A percentile compares a stretch with the other conserved stretches of the same genome.
Evolutionary conservation across 768 basidiomycete species (phyloP).

Genomic region (Mycena rosella): DNA sequence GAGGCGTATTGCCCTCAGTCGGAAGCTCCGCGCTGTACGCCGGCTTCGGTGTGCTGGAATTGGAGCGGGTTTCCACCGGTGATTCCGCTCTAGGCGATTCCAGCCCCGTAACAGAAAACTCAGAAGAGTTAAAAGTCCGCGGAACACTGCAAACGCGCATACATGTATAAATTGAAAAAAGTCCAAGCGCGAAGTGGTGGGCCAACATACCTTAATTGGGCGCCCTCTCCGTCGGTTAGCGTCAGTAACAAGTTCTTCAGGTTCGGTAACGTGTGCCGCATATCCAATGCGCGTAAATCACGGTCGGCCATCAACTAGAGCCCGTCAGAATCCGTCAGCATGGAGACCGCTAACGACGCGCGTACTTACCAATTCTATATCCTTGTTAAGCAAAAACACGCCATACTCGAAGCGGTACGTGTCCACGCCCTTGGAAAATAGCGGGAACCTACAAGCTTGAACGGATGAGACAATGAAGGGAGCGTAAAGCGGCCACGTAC

Average conservation of each 20-base stretch:
- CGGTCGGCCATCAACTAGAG: conserved; percentile 91
- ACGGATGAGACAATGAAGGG: conserved; percentile 14
- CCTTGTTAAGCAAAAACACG: conserved; percentile 95
- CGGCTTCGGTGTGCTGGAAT: conserved; percentile 57
- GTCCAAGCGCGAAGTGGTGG: conserved; percentile 34
- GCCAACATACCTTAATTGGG: conserved; percentile 46
- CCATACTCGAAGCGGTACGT: conserved; percentile 98
- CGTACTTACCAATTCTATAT: conserved; percentile 95
- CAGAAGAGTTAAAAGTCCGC: conserved; percentile 33
- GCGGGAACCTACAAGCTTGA: conserved; percentile 79
- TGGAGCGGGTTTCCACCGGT: conserved; percentile 39
- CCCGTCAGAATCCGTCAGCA: conserved; percentile 19
- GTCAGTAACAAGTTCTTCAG: conserved; percentile 94
- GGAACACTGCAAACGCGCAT: conserved; percentile 21
- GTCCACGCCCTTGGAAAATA: conserved; percentile 95
- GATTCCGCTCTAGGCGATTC: conserved; percentile 43
- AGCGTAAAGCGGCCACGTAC: conserved; percentile 59
- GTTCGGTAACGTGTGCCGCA: conserved; percentile 96
- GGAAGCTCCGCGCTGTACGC: conserved; percentile 41
- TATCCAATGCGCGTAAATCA: conserved; percentile 90
- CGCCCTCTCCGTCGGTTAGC: conserved; percentile 77
- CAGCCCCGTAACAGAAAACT: conserved; percentile 33
- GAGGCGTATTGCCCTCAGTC: conserved; percentile 55
- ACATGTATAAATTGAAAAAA: conserved; percentile 32
- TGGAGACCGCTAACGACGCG: conserved; percentile 10